Evolutionary conservation across 768 basidiomycete genomes (phyloP).

Genomic region (Lentinula aciculospora): DNA sequence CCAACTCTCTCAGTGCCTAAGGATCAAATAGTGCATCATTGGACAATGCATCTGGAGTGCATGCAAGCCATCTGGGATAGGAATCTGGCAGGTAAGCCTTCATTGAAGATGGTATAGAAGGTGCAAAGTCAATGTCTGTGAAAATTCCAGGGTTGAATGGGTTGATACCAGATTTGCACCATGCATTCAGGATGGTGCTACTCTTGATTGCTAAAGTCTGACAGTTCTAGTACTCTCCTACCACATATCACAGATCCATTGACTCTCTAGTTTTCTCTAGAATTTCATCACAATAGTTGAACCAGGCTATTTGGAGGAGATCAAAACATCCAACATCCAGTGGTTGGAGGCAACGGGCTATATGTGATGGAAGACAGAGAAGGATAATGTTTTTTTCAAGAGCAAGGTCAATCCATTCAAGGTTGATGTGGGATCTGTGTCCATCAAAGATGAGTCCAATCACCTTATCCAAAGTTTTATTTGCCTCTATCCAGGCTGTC

Average conservation of each 20-base stretch:
- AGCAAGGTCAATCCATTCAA: conserved; percentile 20
- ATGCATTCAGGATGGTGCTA: conserved; percentile 16
- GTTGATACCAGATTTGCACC: conserved; percentile 18
- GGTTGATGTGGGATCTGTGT: conserved; percentile 33
- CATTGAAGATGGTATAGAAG: conserved; percentile 16
- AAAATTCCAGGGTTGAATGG: conserved; percentile 22
- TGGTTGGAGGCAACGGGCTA: conserved; percentile 36
- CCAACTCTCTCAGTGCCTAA: not conserved
- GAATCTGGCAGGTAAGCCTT: not conserved
- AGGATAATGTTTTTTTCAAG: conserved; percentile 22
- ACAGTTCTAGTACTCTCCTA: conserved; percentile 22
- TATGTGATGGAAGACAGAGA: conserved; percentile 31
- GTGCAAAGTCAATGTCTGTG: conserved; percentile 17
- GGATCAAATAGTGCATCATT: not conserved
- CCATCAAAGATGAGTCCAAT: conserved; percentile 38
- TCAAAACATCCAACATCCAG: conserved; percentile 36
- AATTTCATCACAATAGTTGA: conserved; percentile 16
- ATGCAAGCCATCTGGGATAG: not conserved
- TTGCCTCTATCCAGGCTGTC: conserved; percentile 19
- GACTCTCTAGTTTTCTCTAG: conserved; percentile 14
- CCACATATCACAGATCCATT: conserved; percentile 19
- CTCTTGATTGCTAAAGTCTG: conserved; percentile 9
- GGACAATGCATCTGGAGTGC: not conserved
- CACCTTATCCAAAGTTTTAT: conserved; percentile 17
- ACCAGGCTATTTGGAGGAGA: conserved; percentile 22